phyloP scores from a whole-genome alignment of 352 stramenopile genomes.

The Chrysophaeum taylorii region DNA sequence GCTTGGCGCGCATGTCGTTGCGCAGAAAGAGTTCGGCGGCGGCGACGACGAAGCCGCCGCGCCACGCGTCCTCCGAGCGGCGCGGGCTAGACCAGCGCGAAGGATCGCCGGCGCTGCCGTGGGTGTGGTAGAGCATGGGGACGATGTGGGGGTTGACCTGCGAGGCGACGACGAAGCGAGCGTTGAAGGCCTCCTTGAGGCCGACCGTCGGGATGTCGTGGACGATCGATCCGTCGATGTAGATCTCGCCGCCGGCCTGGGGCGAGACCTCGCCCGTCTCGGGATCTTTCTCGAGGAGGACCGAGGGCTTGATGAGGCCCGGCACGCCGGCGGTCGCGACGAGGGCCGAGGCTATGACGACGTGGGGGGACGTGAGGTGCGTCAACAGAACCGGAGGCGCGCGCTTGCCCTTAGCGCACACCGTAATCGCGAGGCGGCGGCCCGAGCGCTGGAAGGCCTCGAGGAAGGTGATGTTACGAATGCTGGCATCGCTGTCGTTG shows the following conservation, averaged over 20 bases:
- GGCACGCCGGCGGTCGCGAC: constrained; percentile 49
- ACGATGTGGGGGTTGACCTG: constrained; percentile 64
- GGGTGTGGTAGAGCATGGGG: constrained; percentile 56
- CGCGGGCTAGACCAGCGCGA: constrained; percentile 42
- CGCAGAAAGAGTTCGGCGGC: constrained; percentile 59
- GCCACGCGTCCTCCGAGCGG: constrained; percentile 22
- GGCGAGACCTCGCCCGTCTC: constrained; percentile 35
- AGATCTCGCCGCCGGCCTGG: constrained; percentile 29
- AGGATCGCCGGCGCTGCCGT: constrained; percentile 51
- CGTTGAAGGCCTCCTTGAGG: constrained; percentile 61
- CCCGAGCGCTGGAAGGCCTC: constrained; percentile 59
- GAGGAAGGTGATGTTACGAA: constrained; percentile 53
- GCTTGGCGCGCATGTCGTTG: constrained; percentile 55
- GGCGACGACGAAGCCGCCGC: constrained; percentile 43
- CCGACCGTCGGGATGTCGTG: constrained; percentile 54
- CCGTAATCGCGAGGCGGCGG: constrained; percentile 49
- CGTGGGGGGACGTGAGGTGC: constrained; percentile 53
- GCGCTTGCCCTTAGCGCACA: constrained; percentile 53
- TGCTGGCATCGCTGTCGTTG: background rate
- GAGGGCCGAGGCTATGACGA: constrained; percentile 51
- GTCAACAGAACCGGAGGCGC: constrained; percentile 56
- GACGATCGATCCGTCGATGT: constrained; percentile 54
- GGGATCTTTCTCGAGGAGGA: constrained; percentile 50
- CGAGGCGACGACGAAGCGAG: constrained; percentile 55
- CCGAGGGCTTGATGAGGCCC: constrained; percentile 49